Evolutionary conservation across 225 moss, liverwort and hornwort species (phyloP), one percentile per base, ranked within the genome.

Genomic region (Polytrichum commune): DNA sequence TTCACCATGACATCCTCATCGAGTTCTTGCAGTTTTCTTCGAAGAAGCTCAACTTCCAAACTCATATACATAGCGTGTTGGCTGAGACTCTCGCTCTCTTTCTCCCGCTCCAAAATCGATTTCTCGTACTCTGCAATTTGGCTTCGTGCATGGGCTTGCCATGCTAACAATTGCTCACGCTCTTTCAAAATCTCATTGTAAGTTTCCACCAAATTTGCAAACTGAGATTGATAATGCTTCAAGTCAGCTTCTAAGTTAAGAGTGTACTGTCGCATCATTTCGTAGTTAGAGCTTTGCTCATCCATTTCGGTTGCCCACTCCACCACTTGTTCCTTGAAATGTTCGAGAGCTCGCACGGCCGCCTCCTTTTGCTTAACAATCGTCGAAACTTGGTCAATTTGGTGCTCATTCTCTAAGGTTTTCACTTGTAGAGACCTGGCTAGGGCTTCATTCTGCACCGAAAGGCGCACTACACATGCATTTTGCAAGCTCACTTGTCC

Each of bases 1-100:
- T 82, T 88, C 70, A 85, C 62, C 88, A 88, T 54, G 30, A 88
- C 81, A 32, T 88, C 88, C 71, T 88, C 88, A 29, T 88, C 88
- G 22, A 88, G 80, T 64, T 88, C 80, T 68, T 80, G 84, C 5
- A 85, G 77, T 28, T 77, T 84, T 23, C 88, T 75, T 56, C 80
- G 85, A 62, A 88, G 60, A 66, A 88, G 82, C 54, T 88, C 85
- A 38, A 88, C 85, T 71, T 88, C 88, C 80, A 88, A 69, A 65
- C 82, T 78, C 85, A 85, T 58, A 54, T 78, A 85, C 1, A 88
- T 38, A 27, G 82, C 80, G 55, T 88, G 84, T 22, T 78, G 84
- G 68, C 85, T 76, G 75, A 88, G 23, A 60, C 75, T 82, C 24
- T 88, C 84, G 5, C 74, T 73, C 65, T 88, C 88, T 80, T 85